Conservation (phyloP, 768 basidiomycete species). For the Auriscalpium vulgare region DNA sequence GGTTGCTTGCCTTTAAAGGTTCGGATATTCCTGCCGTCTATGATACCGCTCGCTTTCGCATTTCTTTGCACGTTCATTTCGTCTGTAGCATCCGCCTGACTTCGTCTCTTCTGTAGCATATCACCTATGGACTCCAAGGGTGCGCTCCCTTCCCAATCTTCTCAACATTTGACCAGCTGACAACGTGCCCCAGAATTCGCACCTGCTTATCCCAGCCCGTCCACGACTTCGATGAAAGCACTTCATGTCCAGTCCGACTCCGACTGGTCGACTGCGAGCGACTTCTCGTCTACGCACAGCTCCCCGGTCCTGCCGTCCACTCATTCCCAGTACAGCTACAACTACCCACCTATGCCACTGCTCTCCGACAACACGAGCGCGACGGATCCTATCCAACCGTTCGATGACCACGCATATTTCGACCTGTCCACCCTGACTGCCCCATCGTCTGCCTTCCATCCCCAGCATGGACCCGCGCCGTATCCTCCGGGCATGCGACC, state of each 20-base stretch:
- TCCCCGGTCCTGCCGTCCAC: not conserved
- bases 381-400: not conserved
- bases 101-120: not conserved
- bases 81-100: not conserved
- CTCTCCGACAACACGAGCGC: not conserved
- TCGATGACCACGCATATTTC: not conserved
- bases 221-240: not conserved
- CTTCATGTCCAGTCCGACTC: not conserved
- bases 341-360: not conserved
- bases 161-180: not conserved
- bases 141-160: not conserved
- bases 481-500: not conserved
- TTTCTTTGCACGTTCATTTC: not conserved
- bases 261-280: not conserved
- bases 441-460: not conserved
- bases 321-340: not conserved
- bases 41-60: not conserved
- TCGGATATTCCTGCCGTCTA: not conserved
- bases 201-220: not conserved
- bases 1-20: not conserved
- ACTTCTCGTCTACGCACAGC: not conserved
- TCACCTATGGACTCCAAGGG: not conserved
- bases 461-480: not conserved
- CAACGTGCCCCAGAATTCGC: not conserved
- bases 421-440: not conserved